phyloP scores from a whole-genome alignment of 2,329 filamentous ascomycete species.

The Trichoderma sp. region DNA sequence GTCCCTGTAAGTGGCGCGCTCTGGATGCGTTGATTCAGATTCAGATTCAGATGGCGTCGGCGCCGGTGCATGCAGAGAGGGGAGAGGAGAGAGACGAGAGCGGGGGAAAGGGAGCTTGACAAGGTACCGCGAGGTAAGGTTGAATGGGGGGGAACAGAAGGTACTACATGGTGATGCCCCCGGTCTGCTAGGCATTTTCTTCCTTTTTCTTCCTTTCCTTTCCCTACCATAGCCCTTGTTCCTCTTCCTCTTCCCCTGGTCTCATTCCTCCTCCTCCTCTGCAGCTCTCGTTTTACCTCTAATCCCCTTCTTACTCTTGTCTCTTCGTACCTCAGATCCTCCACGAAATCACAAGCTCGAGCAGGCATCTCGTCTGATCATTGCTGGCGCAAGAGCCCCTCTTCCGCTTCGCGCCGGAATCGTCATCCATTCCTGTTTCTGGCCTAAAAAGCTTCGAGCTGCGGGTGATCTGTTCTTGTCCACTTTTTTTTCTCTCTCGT shows the following conservation, averaged over 20 bases:
- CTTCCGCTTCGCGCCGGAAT: slow-evolving; percentile 16
- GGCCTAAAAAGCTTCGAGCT: slow-evolving; percentile 17
- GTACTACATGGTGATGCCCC: too few relatives aligned
- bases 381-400: slow-evolving; percentile 18
- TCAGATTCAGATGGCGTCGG: too few relatives aligned
- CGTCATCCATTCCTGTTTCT: slow-evolving; percentile 19
- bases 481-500: slow-evolving; percentile 14
- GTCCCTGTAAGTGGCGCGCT: slow-evolving; percentile 8
- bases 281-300: too few relatives aligned
- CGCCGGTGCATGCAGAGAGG: too few relatives aligned
- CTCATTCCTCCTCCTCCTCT: background rate
- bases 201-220: too few relatives aligned
- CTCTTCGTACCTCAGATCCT: background rate
- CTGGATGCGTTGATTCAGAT: background rate
- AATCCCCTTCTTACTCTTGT: background rate
- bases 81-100: background rate
- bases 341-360: background rate
- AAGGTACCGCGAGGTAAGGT: background rate
- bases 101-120: background rate
- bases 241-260: background rate
- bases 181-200: too few relatives aligned
- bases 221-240: background rate
- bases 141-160: background rate
- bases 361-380: background rate
- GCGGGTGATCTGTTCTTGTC: slow-evolving; percentile 14